Base-by-base conservation (phyloP, 2,329 filamentous ascomycete genomes). In the Geosmithia putterillii region DNA sequence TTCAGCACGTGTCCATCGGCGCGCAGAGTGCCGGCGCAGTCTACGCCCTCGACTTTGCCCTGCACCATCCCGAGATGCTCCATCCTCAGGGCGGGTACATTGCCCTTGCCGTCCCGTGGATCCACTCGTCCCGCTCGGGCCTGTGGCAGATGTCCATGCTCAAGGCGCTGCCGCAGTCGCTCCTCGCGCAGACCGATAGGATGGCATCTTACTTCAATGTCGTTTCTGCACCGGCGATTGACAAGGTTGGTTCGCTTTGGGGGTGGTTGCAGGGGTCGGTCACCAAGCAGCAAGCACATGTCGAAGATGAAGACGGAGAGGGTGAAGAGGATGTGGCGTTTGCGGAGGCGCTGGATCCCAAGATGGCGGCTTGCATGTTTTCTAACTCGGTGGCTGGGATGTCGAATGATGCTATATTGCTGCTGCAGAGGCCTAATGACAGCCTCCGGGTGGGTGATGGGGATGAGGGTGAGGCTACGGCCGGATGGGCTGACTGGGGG, bases 1-100 rank as follows among this genome's bases (percentile, higher is more conserved):
- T 65, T 32, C 42, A 38, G 5, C 52, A 60, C 43, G 52, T 60
- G 10, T 53, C 51, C 2, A 14, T 59, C 9, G 54, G 44, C 37
- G 50, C 52, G 37, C 59, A 60, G 21, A 59, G 55, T 44, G 56
- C 51, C 45, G 60, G 58, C 19, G 50, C 52, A 22, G 32, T 62
- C 40, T 59, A 52, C 46, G 56, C 54, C 7, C 50, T 61, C 28
- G 55, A 60, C 45, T 35, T 54, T 17, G n/a, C 57, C 15, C 48
- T 60, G 15, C 52, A 55, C 42, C 52, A 54, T 28, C 56, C 55
- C 5, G 44, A 53, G 40, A 36, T 60, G 23, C 50, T 59, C 20
- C 42, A 51, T 34, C 55, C 56, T 0, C 7, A 49, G 7, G 40
- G 36, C 10, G 50, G 52, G 0, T 57, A 57, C 38, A 44, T 60